phyloP scores from a whole-genome alignment of 495 filamentous ascomycete genomes.

The Neurospora sp. region DNA sequence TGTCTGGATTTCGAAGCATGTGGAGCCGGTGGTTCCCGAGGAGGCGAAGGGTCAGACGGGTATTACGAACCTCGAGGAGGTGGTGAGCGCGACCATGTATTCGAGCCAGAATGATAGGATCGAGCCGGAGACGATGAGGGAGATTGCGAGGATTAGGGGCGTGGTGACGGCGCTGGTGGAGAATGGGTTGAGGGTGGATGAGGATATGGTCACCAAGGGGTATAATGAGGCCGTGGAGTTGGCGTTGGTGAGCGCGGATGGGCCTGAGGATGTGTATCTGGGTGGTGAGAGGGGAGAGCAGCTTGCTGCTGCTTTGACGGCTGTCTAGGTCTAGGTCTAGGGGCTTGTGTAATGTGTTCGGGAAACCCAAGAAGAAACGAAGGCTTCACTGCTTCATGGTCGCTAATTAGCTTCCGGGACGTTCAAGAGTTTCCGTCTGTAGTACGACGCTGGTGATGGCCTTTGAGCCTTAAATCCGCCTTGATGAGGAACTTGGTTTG shows the following conservation, averaged over 20 bases:
- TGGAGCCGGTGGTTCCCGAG: slow-evolving; percentile 35
- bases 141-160: slow-evolving; percentile 74
- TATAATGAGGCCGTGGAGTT: slow-evolving; percentile 73
- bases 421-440: not conserved
- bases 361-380: not conserved
- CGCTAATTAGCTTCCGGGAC: not conserved
- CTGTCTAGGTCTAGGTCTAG: slow-evolving; percentile 6
- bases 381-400: not conserved
- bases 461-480: not conserved
- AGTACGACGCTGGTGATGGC: not conserved
- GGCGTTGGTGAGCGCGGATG: slow-evolving; percentile 47
- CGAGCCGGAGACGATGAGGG: slow-evolving; percentile 59
- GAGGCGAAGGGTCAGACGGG: slow-evolving; percentile 30
- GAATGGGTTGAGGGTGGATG: slow-evolving; percentile 75
- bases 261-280: slow-evolving; percentile 47
- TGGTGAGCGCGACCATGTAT: slow-evolving; percentile 58
- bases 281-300: slow-evolving; percentile 61
- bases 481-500: not conserved
- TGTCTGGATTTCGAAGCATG: slow-evolving; percentile 82
- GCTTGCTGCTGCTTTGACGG: slow-evolving; percentile 51
- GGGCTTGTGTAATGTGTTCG: not conserved
- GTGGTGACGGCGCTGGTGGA: slow-evolving; percentile 74
- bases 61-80: slow-evolving; percentile 80
- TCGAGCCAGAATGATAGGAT: slow-evolving; percentile 87
- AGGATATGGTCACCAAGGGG: slow-evolving; percentile 74